Evolutionary conservation across 305 asterid genomes (phyloP).

Genomic region (Rubia tinctorum): DNA sequence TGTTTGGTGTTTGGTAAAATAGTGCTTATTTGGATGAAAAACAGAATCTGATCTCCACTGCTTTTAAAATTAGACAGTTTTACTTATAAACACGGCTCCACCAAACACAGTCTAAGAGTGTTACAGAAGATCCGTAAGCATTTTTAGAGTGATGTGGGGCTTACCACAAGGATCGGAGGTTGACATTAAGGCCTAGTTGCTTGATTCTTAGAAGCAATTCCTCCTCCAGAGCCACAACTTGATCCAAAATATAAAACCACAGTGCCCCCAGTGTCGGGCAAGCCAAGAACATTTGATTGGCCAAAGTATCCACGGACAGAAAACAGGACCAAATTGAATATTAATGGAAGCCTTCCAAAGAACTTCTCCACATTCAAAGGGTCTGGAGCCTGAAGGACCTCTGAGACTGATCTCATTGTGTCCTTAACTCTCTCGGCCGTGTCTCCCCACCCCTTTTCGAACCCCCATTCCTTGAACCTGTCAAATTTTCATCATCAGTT

Average conservation of each 20-base stretch:
- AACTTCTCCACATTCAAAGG: constrained; percentile 55
- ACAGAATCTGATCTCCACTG: too few relatives aligned
- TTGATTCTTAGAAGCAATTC: constrained; percentile 74
- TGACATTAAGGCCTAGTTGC: constrained; percentile 79
- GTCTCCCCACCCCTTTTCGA: constrained; percentile 93
- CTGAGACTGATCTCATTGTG: constrained; percentile 71
- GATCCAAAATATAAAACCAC: constrained; percentile 94
- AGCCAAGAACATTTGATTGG: constrained; percentile 83
- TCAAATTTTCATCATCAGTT: constrained; percentile 2
- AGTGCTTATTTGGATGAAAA: too few relatives aligned
- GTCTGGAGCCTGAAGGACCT: constrained; percentile 85
- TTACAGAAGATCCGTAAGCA: too few relatives aligned
- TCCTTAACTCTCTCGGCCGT: constrained; percentile 73
- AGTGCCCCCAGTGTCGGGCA: constrained; percentile 99
- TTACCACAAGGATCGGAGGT: constrained; percentile 92
- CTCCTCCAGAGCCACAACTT: constrained; percentile 86
- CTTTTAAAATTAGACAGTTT: not conserved
- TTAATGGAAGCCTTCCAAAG: constrained; percentile 69
- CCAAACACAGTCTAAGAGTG: not conserved
- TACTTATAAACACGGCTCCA: not conserved
- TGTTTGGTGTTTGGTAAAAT: too few relatives aligned
- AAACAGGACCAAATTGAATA: constrained; percentile 74
- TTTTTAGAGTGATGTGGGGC: constrained; percentile 1
- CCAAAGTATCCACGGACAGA: constrained; percentile 93
- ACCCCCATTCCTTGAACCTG: constrained; percentile 92